These are phyloP conservation scores for Geranium rotundifolium DNA, from an alignment of 345 rosid species.

Conservation along the genomic window DNA sequence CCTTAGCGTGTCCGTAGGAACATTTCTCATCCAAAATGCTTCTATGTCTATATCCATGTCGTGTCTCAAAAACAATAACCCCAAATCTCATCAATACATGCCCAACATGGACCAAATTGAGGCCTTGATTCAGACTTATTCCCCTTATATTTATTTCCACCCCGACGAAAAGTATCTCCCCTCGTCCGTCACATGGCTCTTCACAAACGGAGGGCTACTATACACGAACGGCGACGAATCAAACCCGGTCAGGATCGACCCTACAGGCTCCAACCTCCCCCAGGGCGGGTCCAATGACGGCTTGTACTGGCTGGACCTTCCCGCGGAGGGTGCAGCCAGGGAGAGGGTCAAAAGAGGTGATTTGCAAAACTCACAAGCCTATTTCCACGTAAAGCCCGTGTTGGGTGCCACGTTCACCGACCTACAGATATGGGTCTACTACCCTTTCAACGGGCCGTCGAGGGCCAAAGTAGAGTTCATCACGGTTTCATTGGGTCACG, in stretches of 20 bases:
- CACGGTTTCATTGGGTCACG: constrained; percentile 1
- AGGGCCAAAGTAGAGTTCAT: constrained; percentile 13
- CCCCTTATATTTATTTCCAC: constrained; percentile 15
- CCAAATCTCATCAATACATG: constrained; percentile 5
- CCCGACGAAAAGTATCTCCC: constrained; percentile 15
- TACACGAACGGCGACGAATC: neutral
- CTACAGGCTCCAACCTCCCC: constrained; percentile 17
- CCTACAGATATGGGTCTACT: constrained; percentile 14
- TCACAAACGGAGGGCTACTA: constrained; percentile 12
- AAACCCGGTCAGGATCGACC: constrained; percentile 8
- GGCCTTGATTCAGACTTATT: constrained; percentile 7
- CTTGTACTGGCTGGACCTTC: constrained; percentile 16
- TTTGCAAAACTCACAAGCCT: constrained; percentile 12
- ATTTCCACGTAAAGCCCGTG: constrained; percentile 15
- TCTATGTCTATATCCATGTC: too few relatives aligned
- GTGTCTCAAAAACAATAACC: too few relatives aligned
- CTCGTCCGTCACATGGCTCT: constrained; percentile 15
- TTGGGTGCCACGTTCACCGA: constrained; percentile 14
- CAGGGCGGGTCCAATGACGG: constrained; percentile 15
- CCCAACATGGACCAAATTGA: constrained; percentile 12
- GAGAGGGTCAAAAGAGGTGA: constrained; percentile 13
- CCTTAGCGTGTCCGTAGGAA: constrained; percentile 7
- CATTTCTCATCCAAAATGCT: constrained; percentile 7
- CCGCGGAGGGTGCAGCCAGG: constrained; percentile 4
- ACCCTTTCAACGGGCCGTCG: constrained; percentile 20